These are phyloP conservation scores for Pseudogymnoascus sp. DNA, from an alignment of 2,329 filamentous ascomycete genomes.

Conservation along the genomic window DNA sequence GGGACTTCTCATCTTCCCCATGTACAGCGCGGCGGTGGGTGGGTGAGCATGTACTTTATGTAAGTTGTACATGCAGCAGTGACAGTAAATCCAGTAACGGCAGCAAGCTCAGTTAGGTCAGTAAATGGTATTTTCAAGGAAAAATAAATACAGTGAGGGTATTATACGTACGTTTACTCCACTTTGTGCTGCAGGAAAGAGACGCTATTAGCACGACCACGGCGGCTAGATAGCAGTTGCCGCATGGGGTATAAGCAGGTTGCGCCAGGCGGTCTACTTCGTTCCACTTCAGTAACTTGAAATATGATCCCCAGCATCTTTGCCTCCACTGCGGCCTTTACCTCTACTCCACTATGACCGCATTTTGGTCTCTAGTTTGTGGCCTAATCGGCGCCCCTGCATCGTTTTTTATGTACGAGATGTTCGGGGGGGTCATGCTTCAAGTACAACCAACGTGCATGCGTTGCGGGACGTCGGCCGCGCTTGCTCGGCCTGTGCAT, in stretches of 20 bases:
- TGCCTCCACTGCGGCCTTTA: not conserved
- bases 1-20: not conserved
- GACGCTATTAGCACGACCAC: not conserved
- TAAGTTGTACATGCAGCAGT: not conserved
- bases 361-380: not conserved
- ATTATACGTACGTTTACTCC: not conserved
- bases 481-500: not conserved
- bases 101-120: not conserved
- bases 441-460: not conserved
- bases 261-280: not conserved
- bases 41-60: not conserved
- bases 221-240: constrained; percentile 1
- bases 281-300: not conserved
- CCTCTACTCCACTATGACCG: not conserved
- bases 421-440: not conserved
- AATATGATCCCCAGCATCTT: not conserved
- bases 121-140: not conserved
- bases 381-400: not conserved
- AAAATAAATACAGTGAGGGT: not conserved
- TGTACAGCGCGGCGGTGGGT: not conserved
- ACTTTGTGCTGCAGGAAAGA: not conserved
- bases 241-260: not conserved
- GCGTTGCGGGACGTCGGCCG: not conserved
- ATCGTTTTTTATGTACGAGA: not conserved
- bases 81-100: not conserved